Evolutionary conservation across 1,284 basidiomycete genomes (phyloP).

Genomic region (Cutaneotrichosporon mucoides): DNA sequence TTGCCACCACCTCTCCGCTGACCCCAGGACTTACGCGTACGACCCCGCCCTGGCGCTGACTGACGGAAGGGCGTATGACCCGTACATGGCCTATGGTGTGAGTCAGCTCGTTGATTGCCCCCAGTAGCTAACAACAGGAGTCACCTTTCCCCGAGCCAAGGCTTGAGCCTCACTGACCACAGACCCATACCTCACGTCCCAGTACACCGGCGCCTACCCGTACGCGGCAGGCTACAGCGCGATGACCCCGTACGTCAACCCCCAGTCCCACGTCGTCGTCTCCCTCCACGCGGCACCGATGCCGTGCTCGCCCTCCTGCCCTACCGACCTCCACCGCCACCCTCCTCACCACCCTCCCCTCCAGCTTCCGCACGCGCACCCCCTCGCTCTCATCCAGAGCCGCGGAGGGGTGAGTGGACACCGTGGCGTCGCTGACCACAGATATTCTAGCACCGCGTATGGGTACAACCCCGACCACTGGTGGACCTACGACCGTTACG

Average conservation of each 20-base stretch:
- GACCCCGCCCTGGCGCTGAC: too few relatives aligned
- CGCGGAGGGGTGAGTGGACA: background rate
- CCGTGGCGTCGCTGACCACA: background rate
- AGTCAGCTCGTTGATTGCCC: too few relatives aligned
- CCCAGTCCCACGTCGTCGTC: background rate
- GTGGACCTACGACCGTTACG: background rate
- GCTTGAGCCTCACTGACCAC: background rate
- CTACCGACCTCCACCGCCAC: background rate
- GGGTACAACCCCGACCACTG: background rate
- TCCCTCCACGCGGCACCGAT: too few relatives aligned
- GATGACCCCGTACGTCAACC: background rate
- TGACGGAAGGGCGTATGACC: too few relatives aligned
- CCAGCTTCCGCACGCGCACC: background rate
- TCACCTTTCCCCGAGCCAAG: background rate
- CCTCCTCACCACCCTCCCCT: background rate
- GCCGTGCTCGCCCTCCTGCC: background rate
- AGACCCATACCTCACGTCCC: background rate
- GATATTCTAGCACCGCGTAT: background rate
- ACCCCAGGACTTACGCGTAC: too few relatives aligned
- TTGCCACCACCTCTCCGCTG: too few relatives aligned
- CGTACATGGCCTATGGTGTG: too few relatives aligned
- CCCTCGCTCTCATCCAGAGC: too few relatives aligned
- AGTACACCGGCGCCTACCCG: background rate
- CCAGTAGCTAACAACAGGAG: background rate
- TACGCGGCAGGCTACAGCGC: background rate